Evolutionary conservation across 306 rosid genomes (phyloP), one percentile per base, ranked within the genome.

Genomic region (Trifolium dubium): DNA sequence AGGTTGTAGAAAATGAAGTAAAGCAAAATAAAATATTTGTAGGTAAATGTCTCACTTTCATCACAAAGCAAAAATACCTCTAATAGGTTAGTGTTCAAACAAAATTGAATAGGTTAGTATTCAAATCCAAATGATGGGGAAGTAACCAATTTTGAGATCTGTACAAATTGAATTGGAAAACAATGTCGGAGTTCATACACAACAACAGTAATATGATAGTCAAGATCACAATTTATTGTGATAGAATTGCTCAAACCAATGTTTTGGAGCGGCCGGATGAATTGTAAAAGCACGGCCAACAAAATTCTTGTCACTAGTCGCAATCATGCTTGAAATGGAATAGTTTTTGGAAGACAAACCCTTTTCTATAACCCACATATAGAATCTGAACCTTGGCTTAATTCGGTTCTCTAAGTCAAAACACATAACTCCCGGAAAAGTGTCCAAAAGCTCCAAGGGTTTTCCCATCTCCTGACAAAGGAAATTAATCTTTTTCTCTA

Each of bases 221-320:
- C 60, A 31, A 17, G 14, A 43, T 23, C 56, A 35, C 44, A 76
- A 44, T 44, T 44, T 75, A 46, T 61, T 77, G 32, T 11, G 58
- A 71, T 78, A 85, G 82, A 81, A 85, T 74, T 85, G 72, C 81
- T 92, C 96, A 14, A 89, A 82, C 93, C 94, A 92, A 61, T 84
- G 89, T 84, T 92, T 92, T 14, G 84, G 90, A 76, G 89, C 91
- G 40, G 92, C 95, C 3, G 95, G 92, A 69, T 92, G 96, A 51
- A 92, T 80, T 67, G 53, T 75, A 37, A 28, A 72, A 59, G 50
- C 74, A 13, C 89, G 91, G 30, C 76, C 40, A 43, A 92, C 72
- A 67, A 88, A 92, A 44, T 37, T 62, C 87, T 77, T 88, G 74
- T 88, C 86, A 46, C 89, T 86, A 30, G 92, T 87, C 7, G 94